Evolutionary conservation across 768 basidiomycete genomes (phyloP).

Genomic region (Rhizopogon vulgaris): DNA sequence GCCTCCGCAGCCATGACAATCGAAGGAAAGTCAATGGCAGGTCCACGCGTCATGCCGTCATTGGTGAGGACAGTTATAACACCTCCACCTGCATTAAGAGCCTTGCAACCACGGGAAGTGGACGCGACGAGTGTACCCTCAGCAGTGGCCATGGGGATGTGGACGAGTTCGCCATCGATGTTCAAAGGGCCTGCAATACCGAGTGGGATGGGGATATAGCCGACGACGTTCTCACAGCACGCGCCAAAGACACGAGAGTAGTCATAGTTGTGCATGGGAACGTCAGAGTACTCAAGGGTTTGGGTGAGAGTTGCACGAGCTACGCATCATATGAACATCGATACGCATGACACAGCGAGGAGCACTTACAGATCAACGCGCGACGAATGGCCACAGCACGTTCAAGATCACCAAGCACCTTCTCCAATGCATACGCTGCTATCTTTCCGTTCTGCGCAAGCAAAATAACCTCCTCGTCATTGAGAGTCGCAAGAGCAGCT

Average conservation of each 20-base stretch:
- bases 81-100: conserved; percentile 92
- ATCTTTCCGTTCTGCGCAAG: conserved; percentile 90
- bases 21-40: conserved; percentile 93
- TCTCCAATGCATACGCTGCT: conserved; percentile 92
- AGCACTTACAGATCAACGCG: conserved; percentile 79
- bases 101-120: conserved; percentile 95
- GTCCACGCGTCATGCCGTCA: conserved; percentile 97
- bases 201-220: conserved; percentile 93
- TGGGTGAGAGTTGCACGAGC: conserved; percentile 82
- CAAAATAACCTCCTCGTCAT: conserved; percentile 88
- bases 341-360: background rate
- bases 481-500: conserved; percentile 53
- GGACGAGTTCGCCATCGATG: conserved; percentile 78
- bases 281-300: conserved; percentile 75
- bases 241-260: conserved; percentile 92
- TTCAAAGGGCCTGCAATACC: conserved; percentile 95
- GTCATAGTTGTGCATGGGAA: conserved; percentile 85
- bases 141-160: conserved; percentile 99
- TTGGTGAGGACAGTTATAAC: conserved; percentile 88
- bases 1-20: conserved; percentile 77
- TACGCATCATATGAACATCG: conserved; percentile 21
- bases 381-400: conserved; percentile 83
- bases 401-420: conserved; percentile 83
- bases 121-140: conserved; percentile 98
- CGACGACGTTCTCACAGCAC: conserved; percentile 98